A percentile compares a stretch with the other conserved stretches of the same genome.
These are phyloP conservation scores for Hypoxylon sp. DNA, from an alignment of 2,329 filamentous ascomycete species.

Conservation along the genomic window DNA sequence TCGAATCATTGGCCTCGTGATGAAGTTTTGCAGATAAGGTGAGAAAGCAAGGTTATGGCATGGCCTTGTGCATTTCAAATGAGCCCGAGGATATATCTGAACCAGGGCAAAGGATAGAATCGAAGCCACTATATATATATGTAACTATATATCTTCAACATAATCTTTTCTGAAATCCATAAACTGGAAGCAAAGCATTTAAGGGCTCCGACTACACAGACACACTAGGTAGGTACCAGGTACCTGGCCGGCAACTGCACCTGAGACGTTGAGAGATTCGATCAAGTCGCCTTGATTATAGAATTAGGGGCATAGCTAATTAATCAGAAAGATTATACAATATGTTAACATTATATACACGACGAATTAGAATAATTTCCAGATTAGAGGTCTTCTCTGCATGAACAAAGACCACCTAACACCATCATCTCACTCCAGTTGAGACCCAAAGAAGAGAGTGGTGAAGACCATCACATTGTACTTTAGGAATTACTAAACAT, in stretches of 20 bases:
- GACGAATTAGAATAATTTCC: background rate
- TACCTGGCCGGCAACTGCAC: too few relatives aligned
- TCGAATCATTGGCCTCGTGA: background rate
- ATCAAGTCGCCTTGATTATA: background rate
- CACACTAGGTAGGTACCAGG: too few relatives aligned
- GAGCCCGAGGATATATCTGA: too few relatives aligned
- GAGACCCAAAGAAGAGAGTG: background rate
- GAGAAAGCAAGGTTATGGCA: conserved; percentile 10
- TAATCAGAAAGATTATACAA: background rate
- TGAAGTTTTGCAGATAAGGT: conserved; percentile 1
- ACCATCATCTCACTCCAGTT: background rate
- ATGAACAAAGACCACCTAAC: background rate
- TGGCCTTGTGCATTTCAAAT: conserved; percentile 18
- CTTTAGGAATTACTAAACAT: conserved; percentile 40
- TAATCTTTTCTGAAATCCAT: background rate
- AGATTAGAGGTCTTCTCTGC: background rate
- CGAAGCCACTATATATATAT: too few relatives aligned
- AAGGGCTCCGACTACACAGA: too few relatives aligned
- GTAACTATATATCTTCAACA: background rate
- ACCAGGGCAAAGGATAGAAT: background rate
- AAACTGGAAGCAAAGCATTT: background rate
- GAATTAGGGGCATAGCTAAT: background rate
- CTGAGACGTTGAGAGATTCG: too few relatives aligned
- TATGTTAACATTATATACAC: background rate
- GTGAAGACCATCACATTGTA: conserved; percentile 28